Percentiles rank a stretch among this genome's conserved stretches.
phyloP scores from a whole-genome alignment of 768 basidiomycete genomes.

The Coprinopsis sp. region DNA sequence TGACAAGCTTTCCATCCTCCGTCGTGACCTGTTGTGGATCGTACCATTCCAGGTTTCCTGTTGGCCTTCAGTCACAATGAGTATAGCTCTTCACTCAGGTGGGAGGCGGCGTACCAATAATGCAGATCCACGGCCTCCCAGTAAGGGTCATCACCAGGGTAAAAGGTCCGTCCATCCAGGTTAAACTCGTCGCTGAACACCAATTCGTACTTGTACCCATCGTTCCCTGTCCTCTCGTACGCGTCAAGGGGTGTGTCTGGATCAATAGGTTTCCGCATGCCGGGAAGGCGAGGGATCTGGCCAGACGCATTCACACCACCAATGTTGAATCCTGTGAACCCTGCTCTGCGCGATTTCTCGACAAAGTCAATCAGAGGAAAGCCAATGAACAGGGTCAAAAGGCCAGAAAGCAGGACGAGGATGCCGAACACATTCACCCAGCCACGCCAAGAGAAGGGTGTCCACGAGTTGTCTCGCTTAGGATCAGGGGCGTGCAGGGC shows the following conservation, averaged over 20 bases:
- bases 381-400: conserved; percentile 80
- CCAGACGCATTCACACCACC: conserved; percentile 83
- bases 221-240: conserved; percentile 54
- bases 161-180: conserved; percentile 49
- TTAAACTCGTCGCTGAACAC: conserved; percentile 80
- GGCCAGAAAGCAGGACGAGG: conserved; percentile 55
- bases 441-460: conserved; percentile 77
- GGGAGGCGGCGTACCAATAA: conserved; percentile 53
- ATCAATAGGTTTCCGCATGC: conserved; percentile 68
- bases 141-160: conserved; percentile 76
- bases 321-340: conserved; percentile 61
- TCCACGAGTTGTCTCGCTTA: conserved; percentile 59
- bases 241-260: conserved; percentile 57
- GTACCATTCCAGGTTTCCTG: conserved; percentile 80
- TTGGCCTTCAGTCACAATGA: conserved; percentile 38
- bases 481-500: conserved; percentile 85
- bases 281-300: conserved; percentile 71
- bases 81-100: not conserved
- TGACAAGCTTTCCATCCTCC: conserved; percentile 63
- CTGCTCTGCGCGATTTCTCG: conserved; percentile 20
- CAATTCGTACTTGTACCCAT: conserved; percentile 73
- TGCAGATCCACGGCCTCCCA: conserved; percentile 81
- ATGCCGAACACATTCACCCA: conserved; percentile 73
- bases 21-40: conserved; percentile 70
- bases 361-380: conserved; percentile 74